Conservation (phyloP, 495 filamentous ascomycete genomes). For the Penicillium tannophilum region DNA sequence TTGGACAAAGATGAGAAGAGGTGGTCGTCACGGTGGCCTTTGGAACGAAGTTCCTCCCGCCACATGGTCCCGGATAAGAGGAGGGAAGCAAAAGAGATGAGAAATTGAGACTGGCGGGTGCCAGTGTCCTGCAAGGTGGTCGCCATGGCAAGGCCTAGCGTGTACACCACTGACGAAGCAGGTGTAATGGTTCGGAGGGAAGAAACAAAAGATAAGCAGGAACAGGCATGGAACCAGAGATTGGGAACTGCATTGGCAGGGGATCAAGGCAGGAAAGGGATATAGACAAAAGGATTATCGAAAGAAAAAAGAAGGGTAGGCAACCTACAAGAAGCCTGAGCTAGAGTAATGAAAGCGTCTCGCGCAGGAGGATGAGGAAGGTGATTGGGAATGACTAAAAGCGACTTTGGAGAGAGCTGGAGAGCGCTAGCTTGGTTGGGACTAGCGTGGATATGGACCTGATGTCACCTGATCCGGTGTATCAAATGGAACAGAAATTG, state of each 20-base stretch:
- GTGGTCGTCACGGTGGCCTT: constrained; percentile 9
- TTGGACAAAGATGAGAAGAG: constrained; percentile 19
- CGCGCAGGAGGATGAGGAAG: constrained; percentile 15
- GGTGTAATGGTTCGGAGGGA: neutral
- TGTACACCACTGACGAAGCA: neutral
- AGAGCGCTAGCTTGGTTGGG: constrained; percentile 2
- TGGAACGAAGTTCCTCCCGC: constrained; percentile 5
- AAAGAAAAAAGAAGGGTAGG: constrained; percentile 34
- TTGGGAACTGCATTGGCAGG: neutral
- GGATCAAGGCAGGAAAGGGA: constrained; percentile 3
- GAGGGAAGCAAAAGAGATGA: constrained; percentile 21
- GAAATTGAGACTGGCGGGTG: constrained; percentile 19
- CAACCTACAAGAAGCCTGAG: constrained; percentile 53
- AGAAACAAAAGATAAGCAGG: constrained; percentile 6
- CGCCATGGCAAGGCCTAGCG: neutral
- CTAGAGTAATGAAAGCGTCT: constrained; percentile 18
- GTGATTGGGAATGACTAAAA: constrained; percentile 7
- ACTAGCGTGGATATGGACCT: neutral
- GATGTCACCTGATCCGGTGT: constrained; percentile 1
- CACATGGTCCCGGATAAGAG: constrained; percentile 14
- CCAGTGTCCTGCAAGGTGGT: constrained; percentile 8
- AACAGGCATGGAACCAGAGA: constrained; percentile 4
- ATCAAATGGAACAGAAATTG: constrained; percentile 1
- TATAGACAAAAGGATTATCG: constrained; percentile 19
- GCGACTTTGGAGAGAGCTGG: constrained; percentile 9